phyloP scores from a whole-genome alignment of 2,329 filamentous ascomycete species.

The Fusarium devonianum region DNA sequence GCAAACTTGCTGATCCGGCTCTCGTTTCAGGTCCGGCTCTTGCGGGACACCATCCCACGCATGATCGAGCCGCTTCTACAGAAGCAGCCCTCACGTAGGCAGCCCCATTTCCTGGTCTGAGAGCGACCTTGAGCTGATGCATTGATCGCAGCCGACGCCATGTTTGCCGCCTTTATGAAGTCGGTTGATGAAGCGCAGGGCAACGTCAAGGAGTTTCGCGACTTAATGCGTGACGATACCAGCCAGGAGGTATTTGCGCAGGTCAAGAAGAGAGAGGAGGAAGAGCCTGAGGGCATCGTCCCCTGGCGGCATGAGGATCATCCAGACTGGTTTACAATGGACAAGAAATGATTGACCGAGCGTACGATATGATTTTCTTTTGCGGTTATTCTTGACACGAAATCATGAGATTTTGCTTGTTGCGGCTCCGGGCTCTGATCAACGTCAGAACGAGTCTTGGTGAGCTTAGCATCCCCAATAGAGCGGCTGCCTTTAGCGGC shows the following conservation, averaged over 20 bases:
- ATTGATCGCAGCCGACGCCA: constrained; percentile 54
- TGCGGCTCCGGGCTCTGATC: background rate
- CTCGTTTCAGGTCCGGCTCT: constrained; percentile 42
- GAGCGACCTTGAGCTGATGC: constrained; percentile 19
- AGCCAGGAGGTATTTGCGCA: constrained; percentile 60
- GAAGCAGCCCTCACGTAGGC: constrained; percentile 60
- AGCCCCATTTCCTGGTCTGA: constrained; percentile 27
- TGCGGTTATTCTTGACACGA: constrained; percentile 4
- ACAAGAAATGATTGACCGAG: constrained; percentile 33
- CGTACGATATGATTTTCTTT: constrained; percentile 7
- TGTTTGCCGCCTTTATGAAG: constrained; percentile 57
- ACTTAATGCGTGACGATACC: constrained; percentile 55
- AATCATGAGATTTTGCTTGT: constrained; percentile 16
- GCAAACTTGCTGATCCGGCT: constrained; percentile 29
- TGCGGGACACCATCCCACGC: constrained; percentile 49
- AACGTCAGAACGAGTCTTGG: too few species aligned
- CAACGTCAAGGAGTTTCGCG: constrained; percentile 61
- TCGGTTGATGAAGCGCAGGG: constrained; percentile 56
- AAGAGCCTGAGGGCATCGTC: constrained; percentile 64
- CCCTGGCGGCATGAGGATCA: constrained; percentile 66
- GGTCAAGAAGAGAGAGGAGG: constrained; percentile 60
- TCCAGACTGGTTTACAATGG: constrained; percentile 62
- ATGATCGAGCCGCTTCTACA: constrained; percentile 58
- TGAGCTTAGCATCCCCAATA: too few species aligned
- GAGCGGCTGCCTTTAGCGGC: too few species aligned